Evolutionary conservation across 352 stramenopile species (phyloP), one percentile per base, ranked within the genome.

Genomic region (Pseudoperonospora humuli): DNA sequence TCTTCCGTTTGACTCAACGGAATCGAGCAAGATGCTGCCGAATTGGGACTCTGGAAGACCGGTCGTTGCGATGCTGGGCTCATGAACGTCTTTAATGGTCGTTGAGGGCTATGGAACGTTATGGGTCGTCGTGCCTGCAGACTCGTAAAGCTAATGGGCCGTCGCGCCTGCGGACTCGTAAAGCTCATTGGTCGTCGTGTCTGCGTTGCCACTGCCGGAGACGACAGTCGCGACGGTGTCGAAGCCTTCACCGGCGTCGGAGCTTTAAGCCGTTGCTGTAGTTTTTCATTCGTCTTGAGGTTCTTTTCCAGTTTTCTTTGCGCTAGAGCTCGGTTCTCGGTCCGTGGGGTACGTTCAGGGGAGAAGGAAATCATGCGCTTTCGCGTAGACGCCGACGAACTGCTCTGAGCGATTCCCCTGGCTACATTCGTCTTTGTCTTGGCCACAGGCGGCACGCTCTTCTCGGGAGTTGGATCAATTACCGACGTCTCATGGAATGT

Each of bases 291-390:
- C 2, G 67, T 70, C 48, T 84, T 84, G 19, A 87, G 44, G 41
- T 87, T 87, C 37, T 76, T 80, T 46, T 84, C 57, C n/a, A 77
- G 44, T 46, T 82, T 79, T 35, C 66, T 68, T 9, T 74, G 55
- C 35, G 69, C 72, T 19, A 78, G 45, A 5, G 53, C 72, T 52
- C 57, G 40, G 42, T 84, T 83, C 54, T 78, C 69, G 0, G 62
- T 60, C 0, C 64, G 71, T 19, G 77, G 69, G 6, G 61, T 57
- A n/a, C 72, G 70, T 42, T 84, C 72, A 2, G 75, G 75, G 0
- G 75, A 87, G 51, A 85, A 87, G 4, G 75, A 87, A 31, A 87
- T 87, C 75, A 87, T 87, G 35, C 75, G 75, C 49, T 87, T 87
- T 35, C 75, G 63, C 18, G 65, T 75, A 3, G 70, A 76, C 13